Evolutionary conservation across 176 grass and related monocot genomes (phyloP).

Genomic region (Puccinellia tenuiflora): DNA sequence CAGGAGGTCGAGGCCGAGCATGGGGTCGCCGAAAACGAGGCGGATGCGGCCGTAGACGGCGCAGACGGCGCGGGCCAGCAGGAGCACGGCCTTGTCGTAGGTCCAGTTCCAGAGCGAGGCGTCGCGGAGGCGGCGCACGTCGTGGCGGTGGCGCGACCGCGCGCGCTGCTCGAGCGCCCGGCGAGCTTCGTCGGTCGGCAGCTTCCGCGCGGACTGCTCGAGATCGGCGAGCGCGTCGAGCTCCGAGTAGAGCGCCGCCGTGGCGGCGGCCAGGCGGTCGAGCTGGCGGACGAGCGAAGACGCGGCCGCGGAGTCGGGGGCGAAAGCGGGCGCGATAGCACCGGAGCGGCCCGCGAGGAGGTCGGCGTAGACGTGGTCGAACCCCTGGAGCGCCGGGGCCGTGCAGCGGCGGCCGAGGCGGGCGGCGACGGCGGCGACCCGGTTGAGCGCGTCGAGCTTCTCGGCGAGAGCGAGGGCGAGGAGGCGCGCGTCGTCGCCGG

Average conservation of each 20-base stretch:
- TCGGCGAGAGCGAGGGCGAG: slow-evolving; percentile 80
- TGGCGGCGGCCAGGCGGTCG: slow-evolving; percentile 65
- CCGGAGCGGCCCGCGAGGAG: slow-evolving; percentile 62
- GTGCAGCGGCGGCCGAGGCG: slow-evolving; percentile 78
- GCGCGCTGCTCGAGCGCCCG: slow-evolving; percentile 61
- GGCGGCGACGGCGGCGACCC: slow-evolving; percentile 67
- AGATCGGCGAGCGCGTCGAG: slow-evolving; percentile 71
- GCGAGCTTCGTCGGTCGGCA: slow-evolving; percentile 63
- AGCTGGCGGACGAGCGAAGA: slow-evolving; percentile 68
- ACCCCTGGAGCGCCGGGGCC: slow-evolving; percentile 52
- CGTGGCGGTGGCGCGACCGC: slow-evolving; percentile 35
- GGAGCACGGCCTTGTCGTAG: slow-evolving; percentile 77
- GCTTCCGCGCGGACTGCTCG: slow-evolving; percentile 66
- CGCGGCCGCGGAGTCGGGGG: slow-evolving; percentile 11
- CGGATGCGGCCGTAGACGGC: slow-evolving; percentile 65
- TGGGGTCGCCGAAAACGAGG: slow-evolving; percentile 63
- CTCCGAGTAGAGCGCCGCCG: slow-evolving; percentile 66
- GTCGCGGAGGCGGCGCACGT: slow-evolving; percentile 60
- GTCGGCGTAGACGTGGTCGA: slow-evolving; percentile 94
- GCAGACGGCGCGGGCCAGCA: slow-evolving; percentile 74
- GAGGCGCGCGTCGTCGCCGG: slow-evolving; percentile 66
- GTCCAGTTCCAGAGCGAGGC: slow-evolving; percentile 81
- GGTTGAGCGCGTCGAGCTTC: slow-evolving; percentile 87
- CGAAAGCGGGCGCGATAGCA: slow-evolving; percentile 32
- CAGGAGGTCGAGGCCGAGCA: slow-evolving; percentile 49